phyloP scores from a whole-genome alignment of 2,329 filamentous ascomycete species.

The Fusarium sp. region DNA sequence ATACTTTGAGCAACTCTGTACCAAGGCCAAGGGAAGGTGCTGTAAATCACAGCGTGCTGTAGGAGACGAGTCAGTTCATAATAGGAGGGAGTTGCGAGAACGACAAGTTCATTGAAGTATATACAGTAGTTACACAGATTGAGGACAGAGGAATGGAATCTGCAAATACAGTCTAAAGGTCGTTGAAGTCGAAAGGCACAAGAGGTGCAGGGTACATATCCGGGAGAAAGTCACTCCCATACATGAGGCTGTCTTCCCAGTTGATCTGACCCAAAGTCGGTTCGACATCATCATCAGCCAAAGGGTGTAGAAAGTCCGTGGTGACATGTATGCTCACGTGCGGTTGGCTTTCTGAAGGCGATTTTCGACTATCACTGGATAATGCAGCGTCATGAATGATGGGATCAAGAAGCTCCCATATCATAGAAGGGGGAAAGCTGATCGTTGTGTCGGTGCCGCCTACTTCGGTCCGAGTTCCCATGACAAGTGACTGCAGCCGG shows the following conservation, averaged over 20 bases:
- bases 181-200: constrained; percentile 21
- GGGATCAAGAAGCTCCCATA: constrained; percentile 25
- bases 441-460: constrained; percentile 2
- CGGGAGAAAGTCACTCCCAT: constrained; percentile 4
- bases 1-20: too few relatives aligned
- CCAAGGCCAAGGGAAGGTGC: too few relatives aligned
- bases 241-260: constrained; percentile 7
- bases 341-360: background rate
- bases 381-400: background rate
- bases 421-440: constrained; percentile 19
- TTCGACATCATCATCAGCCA: constrained; percentile 10
- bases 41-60: too few relatives aligned
- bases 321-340: constrained; percentile 27
- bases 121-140: too few relatives aligned
- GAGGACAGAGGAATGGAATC: too few relatives aligned
- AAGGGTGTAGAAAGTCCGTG: constrained; percentile 24
- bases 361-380: fast-evolving
- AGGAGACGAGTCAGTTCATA: too few relatives aligned
- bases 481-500: background rate
- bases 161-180: background rate
- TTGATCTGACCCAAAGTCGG: background rate
- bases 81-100: too few relatives aligned
- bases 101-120: too few relatives aligned
- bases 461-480: background rate
- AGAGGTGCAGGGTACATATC: constrained; percentile 11